A percentile compares a stretch with the other conserved stretches of the same genome.
Conservation (phyloP, 768 basidiomycete species). For the Rhizopogon salebrosus region DNA sequence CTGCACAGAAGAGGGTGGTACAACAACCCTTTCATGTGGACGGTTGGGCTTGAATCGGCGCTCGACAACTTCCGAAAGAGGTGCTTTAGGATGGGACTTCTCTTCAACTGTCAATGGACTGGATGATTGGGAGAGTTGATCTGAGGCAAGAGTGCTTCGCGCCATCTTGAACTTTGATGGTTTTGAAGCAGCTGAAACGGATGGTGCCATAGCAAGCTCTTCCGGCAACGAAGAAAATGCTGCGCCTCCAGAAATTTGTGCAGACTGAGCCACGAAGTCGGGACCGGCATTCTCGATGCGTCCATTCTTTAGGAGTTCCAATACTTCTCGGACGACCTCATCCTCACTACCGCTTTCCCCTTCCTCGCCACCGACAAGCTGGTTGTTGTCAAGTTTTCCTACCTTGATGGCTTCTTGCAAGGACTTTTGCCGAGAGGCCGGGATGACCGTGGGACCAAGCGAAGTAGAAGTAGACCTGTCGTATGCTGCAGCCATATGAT, state of each 20-base stretch:
- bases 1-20: conserved; percentile 4
- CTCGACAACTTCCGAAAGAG: conserved; percentile 20
- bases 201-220: background rate
- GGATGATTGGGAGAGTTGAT: conserved; percentile 10
- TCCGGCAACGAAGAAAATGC: background rate
- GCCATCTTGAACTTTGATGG: conserved; percentile 48
- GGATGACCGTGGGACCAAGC: conserved; percentile 36
- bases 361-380: conserved; percentile 44
- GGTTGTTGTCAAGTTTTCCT: conserved; percentile 51
- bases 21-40: background rate
- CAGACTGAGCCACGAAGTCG: conserved; percentile 21
- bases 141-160: background rate
- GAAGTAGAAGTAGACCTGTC: conserved; percentile 37
- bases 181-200: conserved; percentile 28
- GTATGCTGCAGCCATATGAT: conserved; percentile 45
- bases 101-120: conserved; percentile 20
- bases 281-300: conserved; percentile 52
- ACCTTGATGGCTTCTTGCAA: conserved; percentile 48
- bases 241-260: background rate
- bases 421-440: conserved; percentile 41
- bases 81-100: conserved; percentile 33
- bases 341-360: conserved; percentile 54
- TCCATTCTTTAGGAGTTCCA: conserved; percentile 47
- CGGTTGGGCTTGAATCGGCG: conserved; percentile 15
- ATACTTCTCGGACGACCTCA: conserved; percentile 42